Conservation (phyloP, 148 eudicot genomes). For the Cornus suecica region DNA sequence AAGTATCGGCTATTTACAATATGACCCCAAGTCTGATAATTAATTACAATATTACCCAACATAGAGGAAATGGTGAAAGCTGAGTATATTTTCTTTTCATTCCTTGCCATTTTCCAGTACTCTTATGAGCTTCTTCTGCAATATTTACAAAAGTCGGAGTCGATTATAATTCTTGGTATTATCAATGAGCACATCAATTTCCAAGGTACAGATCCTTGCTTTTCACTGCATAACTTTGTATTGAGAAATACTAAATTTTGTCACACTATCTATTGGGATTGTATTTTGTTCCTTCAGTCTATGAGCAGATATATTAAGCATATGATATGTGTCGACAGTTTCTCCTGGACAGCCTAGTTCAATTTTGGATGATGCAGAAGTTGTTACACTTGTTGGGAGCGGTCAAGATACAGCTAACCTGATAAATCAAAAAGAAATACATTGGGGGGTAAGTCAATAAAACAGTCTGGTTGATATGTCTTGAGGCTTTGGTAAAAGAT, state of each 20-base stretch:
- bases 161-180: constrained; percentile 87
- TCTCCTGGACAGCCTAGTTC: constrained; percentile 86
- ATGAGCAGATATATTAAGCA: background rate
- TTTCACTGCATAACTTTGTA: background rate
- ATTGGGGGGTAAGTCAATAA: constrained; percentile 83
- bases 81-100: constrained; percentile 1
- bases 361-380: constrained; percentile 84
- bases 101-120: constrained; percentile 42
- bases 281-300: background rate
- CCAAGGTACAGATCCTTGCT: constrained; percentile 48
- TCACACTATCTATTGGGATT: constrained; percentile 2
- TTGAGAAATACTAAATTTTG: background rate
- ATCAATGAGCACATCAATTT: constrained; percentile 94
- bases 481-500: background rate
- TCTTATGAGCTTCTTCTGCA: constrained; percentile 87
- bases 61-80: constrained; percentile 9
- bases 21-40: no score
- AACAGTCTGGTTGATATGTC: background rate
- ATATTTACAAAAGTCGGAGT: constrained; percentile 77
- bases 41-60: no score
- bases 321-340: constrained; percentile 43
- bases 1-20: no score
- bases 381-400: constrained; percentile 77
- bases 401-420: constrained; percentile 90
- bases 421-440: constrained; percentile 93